Evolutionary conservation across 192 early-diverging fungal genomes (phyloP).

Genomic region (Umbelopsis isabellina): DNA sequence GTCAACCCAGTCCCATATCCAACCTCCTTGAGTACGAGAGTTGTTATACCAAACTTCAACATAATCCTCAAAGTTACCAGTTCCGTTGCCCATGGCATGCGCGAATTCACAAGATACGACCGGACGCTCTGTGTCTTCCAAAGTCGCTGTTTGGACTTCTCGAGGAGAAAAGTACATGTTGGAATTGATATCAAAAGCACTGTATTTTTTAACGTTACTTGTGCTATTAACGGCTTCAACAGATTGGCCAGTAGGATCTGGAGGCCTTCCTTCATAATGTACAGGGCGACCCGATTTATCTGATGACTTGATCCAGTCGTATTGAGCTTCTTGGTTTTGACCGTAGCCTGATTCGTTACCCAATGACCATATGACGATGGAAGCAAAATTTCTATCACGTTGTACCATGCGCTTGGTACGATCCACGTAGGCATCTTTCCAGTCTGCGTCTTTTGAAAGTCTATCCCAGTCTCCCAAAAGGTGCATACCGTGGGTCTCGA

Average conservation of each 20-base stretch:
- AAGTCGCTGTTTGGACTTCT: constrained; percentile 7
- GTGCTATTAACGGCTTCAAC: not conserved
- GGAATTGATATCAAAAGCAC: constrained; percentile 19
- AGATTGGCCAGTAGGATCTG: not conserved
- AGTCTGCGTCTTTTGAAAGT: constrained; percentile 19
- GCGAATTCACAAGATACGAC: constrained; percentile 20
- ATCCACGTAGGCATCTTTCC: constrained; percentile 14
- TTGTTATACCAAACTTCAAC: constrained; percentile 12
- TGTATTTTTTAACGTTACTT: not conserved
- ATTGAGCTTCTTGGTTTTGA: constrained; percentile 18
- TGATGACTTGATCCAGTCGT: constrained; percentile 19
- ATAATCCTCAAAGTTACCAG: constrained; percentile 20
- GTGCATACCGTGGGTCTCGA: constrained; percentile 13
- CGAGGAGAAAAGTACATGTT: constrained; percentile 25
- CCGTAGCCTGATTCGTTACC: constrained; percentile 25
- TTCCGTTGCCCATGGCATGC: constrained; percentile 26
- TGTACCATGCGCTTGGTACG: constrained; percentile 21
- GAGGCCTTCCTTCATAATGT: constrained; percentile 20
- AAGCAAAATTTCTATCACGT: constrained; percentile 21
- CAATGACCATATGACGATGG: constrained; percentile 21
- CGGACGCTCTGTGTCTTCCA: constrained; percentile 12
- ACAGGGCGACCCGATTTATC: constrained; percentile 9
- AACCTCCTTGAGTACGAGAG: constrained; percentile 17
- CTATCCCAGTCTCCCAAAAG: not conserved
- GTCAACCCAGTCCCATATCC: constrained; percentile 27